phyloP scores from a whole-genome alignment of 2,329 filamentous ascomycete species.

The Phoma herbarum region DNA sequence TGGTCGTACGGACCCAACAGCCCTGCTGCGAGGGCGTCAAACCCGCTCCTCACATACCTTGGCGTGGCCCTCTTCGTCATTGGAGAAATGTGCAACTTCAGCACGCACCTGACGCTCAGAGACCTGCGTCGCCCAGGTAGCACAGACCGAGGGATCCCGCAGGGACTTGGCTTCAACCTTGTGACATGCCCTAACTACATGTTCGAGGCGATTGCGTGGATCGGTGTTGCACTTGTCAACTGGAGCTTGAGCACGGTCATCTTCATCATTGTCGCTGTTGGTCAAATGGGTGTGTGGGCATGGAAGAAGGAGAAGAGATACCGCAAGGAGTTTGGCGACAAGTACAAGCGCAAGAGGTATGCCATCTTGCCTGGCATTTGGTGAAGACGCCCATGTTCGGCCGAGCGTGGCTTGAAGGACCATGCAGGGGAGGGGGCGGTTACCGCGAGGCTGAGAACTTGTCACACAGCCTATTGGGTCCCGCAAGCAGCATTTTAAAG shows the following conservation, averaged over 20 bases:
- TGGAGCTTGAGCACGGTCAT: constrained; percentile 79
- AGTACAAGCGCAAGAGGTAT: constrained; percentile 94
- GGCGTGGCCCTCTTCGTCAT: constrained; percentile 78
- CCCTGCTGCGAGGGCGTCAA: constrained; percentile 65
- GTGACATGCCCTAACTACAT: constrained; percentile 99
- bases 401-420: constrained; percentile 12
- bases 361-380: constrained; percentile 81
- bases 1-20: constrained; percentile 84
- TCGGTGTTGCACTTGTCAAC: constrained; percentile 80
- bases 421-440: constrained; percentile 1
- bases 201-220: constrained; percentile 88
- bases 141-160: constrained; percentile 84
- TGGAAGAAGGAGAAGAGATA: constrained; percentile 91
- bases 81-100: constrained; percentile 81
- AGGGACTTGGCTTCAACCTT: constrained; percentile 80
- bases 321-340: constrained; percentile 87
- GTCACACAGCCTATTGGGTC: constrained; percentile 5
- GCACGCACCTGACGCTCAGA: constrained; percentile 80
- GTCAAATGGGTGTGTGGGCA: constrained; percentile 88
- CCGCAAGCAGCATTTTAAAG: not conserved
- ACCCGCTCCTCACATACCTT: constrained; percentile 60
- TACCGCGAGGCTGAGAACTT: constrained; percentile 7
- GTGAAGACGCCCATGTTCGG: constrained; percentile 48
- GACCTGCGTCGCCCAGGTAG: constrained; percentile 79
- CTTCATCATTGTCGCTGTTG: constrained; percentile 76